Conservation (phyloP, 192 early-diverging fungal genomes). For the Coemansia sp. region DNA sequence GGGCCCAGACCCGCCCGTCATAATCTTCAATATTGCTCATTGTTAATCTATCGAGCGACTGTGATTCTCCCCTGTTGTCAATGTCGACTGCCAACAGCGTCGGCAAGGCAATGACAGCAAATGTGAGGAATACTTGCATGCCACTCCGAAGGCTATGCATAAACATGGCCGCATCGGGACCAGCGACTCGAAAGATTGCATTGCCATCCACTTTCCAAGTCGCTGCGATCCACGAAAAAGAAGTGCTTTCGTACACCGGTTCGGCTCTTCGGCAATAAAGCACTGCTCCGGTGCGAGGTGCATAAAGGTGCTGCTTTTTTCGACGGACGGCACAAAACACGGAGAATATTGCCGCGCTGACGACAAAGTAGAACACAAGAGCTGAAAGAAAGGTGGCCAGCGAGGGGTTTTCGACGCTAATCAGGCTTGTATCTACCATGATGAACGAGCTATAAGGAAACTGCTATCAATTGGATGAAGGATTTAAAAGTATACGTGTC, state of each 20-base stretch:
- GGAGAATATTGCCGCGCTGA: not conserved
- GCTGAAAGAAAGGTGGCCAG: slow-evolving; percentile 13
- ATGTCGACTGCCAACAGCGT: slow-evolving; percentile 5
- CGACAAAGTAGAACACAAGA: slow-evolving; percentile 9
- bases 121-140: not conserved
- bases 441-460: not conserved
- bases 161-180: slow-evolving; percentile 21
- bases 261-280: slow-evolving; percentile 7
- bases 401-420: slow-evolving; percentile 13
- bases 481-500: not conserved
- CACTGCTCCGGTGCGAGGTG: not conserved
- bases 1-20: slow-evolving; percentile 17
- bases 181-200: slow-evolving; percentile 5
- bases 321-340: slow-evolving; percentile 8
- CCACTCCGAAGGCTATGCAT: slow-evolving; percentile 12
- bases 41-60: slow-evolving; percentile 10
- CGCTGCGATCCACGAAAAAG: not conserved
- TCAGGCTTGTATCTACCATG: slow-evolving; percentile 12
- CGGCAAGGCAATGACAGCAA: slow-evolving; percentile 4
- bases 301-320: not conserved
- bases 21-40: slow-evolving; percentile 14
- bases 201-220: slow-evolving; percentile 3
- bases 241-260: slow-evolving; percentile 4
- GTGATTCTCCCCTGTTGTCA: not conserved
- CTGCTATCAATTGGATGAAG: not conserved